Base-by-base conservation (phyloP, 371 early-diverging fungal genomes). In the Saksenaea oblongispora region DNA sequence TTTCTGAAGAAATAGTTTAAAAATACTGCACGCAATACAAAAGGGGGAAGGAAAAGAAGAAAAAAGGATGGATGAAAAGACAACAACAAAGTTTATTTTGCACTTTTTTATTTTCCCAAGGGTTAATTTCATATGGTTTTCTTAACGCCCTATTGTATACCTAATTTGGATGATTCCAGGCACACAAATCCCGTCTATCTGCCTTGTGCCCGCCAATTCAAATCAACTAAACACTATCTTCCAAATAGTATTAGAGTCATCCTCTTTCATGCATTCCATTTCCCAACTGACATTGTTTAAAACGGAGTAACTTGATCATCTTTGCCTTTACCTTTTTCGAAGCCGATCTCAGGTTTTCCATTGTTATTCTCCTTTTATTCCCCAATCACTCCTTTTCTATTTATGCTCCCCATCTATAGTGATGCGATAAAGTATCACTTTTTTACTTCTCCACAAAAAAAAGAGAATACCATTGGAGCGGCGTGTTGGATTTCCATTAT, bases 131-230 rank as follows among this genome's bases (percentile, higher is more conserved):
- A 47, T 47, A 47, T 47, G 51, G 51, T 7, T 18, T 47, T 47
- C 51, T 47, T 17, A 47, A 47, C 51, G 51, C 51, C 51, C 51
- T 47, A 47, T 47, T 47, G 51, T 47, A 47, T 47, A 22, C 51
- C 51, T 47, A 18, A 47, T 47, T 22, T 47, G 24, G 51, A 47
- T 11, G 22, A 22, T 22, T 22, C 24, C 22, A 18, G 51, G 51
- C n/a, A 47, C 51, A 47, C 51, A 22, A 44, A n/a, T 22, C 24
- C 51, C 11, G 10, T 22, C 51, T 47, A 7, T 47, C 51, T 47
- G 51, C 51, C 51, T 47, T 47, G 51, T 47, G 51, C 51, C 51
- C 51, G 51, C 51, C 51, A 47, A 47, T 47, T 47, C 51, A 47
- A 18, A 18, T 41, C 24, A 5, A 47, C 24, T 8, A 5, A n/a